Evolutionary conservation across 2,329 filamentous ascomycete genomes (phyloP).

Genomic region (Cladophialophora yegresii): DNA sequence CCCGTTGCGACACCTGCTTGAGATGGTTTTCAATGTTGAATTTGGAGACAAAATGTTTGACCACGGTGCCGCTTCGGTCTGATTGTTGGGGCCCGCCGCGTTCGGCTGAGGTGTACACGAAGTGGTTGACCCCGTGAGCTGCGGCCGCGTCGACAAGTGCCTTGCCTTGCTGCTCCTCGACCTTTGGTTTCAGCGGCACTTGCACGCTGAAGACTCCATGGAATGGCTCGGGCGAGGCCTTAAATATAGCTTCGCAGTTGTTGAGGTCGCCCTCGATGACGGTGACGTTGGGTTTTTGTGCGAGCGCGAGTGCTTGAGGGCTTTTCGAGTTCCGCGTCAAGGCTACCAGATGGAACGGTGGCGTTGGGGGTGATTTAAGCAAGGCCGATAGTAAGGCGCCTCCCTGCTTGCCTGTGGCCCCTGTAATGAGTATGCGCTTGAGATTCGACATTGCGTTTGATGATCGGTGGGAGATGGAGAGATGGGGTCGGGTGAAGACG

Average conservation of each 20-base stretch:
- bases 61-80: slow-evolving; percentile 32
- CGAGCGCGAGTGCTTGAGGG: slow-evolving; percentile 28
- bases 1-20: slow-evolving; percentile 40
- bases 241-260: slow-evolving; percentile 30
- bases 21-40: slow-evolving; percentile 38
- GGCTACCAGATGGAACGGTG: slow-evolving; percentile 42
- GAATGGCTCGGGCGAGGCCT: slow-evolving; percentile 23
- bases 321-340: slow-evolving; percentile 33
- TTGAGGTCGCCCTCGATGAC: slow-evolving; percentile 34
- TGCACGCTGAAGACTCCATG: slow-evolving; percentile 37
- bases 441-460: not conserved
- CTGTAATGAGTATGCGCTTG: slow-evolving; percentile 45
- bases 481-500: not conserved
- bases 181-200: slow-evolving; percentile 12
- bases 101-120: slow-evolving; percentile 45
- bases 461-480: not conserved
- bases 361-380: slow-evolving; percentile 39
- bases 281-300: slow-evolving; percentile 24
- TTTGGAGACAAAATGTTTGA: slow-evolving; percentile 39
- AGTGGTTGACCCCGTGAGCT: slow-evolving; percentile 41
- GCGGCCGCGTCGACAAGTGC: slow-evolving; percentile 42
- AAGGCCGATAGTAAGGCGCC: slow-evolving; percentile 50
- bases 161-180: slow-evolving; percentile 44
- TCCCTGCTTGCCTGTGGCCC: slow-evolving; percentile 55
- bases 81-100: slow-evolving; percentile 42